Percentiles rank a stretch among this genome's conserved stretches.
Conservation (phyloP, 2,329 filamentous ascomycete species). For the Pyrenochaeta sp. region DNA sequence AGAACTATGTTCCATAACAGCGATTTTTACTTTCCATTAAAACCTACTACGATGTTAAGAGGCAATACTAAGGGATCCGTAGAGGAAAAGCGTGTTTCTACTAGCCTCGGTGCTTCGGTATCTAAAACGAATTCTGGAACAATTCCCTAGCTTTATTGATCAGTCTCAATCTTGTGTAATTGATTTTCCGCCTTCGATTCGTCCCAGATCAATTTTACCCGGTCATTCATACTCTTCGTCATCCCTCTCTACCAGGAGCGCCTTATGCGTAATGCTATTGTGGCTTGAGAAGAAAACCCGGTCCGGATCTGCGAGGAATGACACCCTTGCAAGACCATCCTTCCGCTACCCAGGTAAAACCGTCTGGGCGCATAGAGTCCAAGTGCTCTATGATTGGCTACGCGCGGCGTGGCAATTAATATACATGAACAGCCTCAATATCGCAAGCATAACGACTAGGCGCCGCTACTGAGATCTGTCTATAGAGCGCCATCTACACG, state of each 20-base stretch:
- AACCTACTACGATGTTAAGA: no score
- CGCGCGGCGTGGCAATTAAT: slow-evolving; percentile 40
- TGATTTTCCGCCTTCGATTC: not conserved
- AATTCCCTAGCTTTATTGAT: not conserved
- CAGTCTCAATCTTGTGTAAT: not conserved
- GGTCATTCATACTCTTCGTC: not conserved
- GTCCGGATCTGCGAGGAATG: not conserved
- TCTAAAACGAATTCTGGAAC: not conserved
- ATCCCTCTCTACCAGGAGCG: not conserved
- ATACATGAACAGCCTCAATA: slow-evolving; percentile 47
- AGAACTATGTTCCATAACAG: no score
- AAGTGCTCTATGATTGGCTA: slow-evolving; percentile 34
- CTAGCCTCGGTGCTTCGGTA: no score
- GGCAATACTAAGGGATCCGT: no score
- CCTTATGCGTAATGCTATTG: not conserved
- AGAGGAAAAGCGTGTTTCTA: no score
- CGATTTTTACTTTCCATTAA: no score
- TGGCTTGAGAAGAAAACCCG: not conserved
- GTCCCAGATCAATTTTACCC: not conserved
- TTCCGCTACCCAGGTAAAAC: not conserved
- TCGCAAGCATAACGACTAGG: slow-evolving; percentile 31
- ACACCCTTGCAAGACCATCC: not conserved
- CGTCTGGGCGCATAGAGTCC: not conserved
- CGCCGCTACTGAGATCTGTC: slow-evolving; percentile 33
- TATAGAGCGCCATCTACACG: slow-evolving; percentile 41